phyloP scores from a whole-genome alignment of 441 rosid species.

The Breynia disticha region DNA sequence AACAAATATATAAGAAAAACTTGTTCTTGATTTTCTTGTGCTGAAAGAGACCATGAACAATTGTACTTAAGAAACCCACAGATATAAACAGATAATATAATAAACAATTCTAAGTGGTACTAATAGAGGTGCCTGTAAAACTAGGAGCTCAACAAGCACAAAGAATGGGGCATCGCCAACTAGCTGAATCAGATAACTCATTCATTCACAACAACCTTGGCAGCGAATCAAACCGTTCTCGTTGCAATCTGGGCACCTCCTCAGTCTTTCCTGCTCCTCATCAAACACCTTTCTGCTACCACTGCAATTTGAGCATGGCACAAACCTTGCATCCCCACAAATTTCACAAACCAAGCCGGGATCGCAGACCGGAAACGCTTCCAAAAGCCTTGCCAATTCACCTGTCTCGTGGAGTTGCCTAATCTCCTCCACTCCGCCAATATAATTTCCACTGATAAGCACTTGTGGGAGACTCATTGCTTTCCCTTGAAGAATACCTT shows the following conservation, averaged over 20 bases:
- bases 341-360: conserved; percentile 36
- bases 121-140: not conserved
- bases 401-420: conserved; percentile 71
- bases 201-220: conserved; percentile 45
- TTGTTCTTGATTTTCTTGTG: conserved; percentile 6
- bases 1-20: too few relatives aligned
- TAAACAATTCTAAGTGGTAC: conserved; percentile 1
- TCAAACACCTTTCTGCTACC: conserved; percentile 83
- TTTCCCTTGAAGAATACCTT: conserved; percentile 34
- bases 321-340: conserved; percentile 82
- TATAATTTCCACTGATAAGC: conserved; percentile 48
- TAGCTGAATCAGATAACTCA: not conserved
- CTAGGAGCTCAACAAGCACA: not conserved
- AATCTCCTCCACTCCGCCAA: conserved; percentile 79
- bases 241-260: conserved; percentile 65
- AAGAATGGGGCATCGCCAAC: not conserved
- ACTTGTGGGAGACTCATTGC: conserved; percentile 60
- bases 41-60: conserved; percentile 12
- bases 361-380: conserved; percentile 46
- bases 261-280: conserved; percentile 36
- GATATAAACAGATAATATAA: not conserved
- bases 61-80: not conserved
- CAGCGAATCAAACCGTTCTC: conserved; percentile 84
- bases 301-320: conserved; percentile 57
- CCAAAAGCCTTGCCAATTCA: conserved; percentile 49